Percentiles rank a stretch among this genome's conserved stretches.
Conservation (phyloP, 176 grass and related monocot species). For the Cymbopogon citratus region DNA sequence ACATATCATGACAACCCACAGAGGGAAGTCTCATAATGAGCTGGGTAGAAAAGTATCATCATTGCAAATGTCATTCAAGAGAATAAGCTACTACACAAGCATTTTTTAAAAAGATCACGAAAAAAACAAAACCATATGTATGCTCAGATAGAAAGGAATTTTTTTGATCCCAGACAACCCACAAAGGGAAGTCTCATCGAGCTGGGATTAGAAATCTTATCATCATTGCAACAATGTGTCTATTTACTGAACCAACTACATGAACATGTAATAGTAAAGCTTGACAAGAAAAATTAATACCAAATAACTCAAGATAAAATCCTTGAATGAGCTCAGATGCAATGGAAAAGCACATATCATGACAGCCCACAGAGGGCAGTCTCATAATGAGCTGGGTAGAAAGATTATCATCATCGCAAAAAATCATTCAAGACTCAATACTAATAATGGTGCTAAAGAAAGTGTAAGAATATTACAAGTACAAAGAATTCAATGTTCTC, state of each 20-base stretch:
- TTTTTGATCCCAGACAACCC: conserved; percentile 44
- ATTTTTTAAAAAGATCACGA: not conserved
- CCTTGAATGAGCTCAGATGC: conserved; percentile 43
- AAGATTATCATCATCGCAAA: conserved; percentile 43
- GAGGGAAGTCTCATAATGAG: conserved; percentile 87
- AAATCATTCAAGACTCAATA: conserved; percentile 30
- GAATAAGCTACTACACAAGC: not conserved
- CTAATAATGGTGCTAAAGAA: not conserved
- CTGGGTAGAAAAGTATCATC: conserved; percentile 64
- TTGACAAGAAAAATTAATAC: not conserved
- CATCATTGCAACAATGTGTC: conserved; percentile 14
- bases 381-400: conserved; percentile 92
- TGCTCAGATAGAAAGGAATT: conserved; percentile 47
- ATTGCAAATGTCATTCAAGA: conserved; percentile 27
- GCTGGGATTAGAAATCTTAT: conserved; percentile 56
- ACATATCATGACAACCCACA: conserved; percentile 56
- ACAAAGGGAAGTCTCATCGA: conserved; percentile 74
- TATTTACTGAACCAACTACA: not conserved
- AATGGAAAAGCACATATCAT: conserved; percentile 45
- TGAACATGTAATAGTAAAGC: not conserved
- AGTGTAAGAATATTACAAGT: not conserved
- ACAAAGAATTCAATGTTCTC: not conserved
- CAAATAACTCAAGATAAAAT: not conserved
- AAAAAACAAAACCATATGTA: not conserved
- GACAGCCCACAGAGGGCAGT: conserved; percentile 61